A percentile compares a stretch with the other conserved stretches of the same genome.
phyloP scores from a whole-genome alignment of 352 stramenopile species.

The Blastocystis sp. region DNA sequence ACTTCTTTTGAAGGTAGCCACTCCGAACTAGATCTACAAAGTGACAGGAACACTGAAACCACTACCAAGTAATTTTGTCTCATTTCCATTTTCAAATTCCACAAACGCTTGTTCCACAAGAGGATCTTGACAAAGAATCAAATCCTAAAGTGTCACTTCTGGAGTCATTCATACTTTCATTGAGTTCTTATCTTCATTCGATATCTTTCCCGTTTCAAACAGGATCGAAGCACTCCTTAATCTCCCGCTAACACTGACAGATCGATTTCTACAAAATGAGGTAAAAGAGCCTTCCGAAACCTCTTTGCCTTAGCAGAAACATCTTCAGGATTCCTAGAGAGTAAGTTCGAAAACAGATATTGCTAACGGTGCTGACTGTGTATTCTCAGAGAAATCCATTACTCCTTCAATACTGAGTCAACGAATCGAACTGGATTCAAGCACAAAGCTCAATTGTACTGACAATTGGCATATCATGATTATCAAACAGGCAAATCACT shows the following conservation, averaged over 20 bases:
- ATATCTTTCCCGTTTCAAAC: conserved; percentile 63
- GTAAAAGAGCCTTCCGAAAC: neutral
- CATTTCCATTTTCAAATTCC: conserved; percentile 28
- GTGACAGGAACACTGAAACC: neutral
- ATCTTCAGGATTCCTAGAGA: neutral
- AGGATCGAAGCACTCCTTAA: conserved; percentile 50
- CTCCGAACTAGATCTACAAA: conserved; percentile 20
- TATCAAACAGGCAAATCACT: neutral
- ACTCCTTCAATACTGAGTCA: neutral
- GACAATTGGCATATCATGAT: neutral
- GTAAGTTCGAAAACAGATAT: neutral
- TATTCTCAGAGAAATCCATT: conserved; percentile 12
- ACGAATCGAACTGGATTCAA: conserved; percentile 15
- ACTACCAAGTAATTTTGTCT: conserved; percentile 35
- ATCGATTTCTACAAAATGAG: conserved; percentile 49
- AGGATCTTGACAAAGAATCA: conserved; percentile 64
- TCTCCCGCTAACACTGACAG: conserved; percentile 60
- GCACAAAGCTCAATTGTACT: neutral
- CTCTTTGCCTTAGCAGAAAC: neutral
- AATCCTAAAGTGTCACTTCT: conserved; percentile 3
- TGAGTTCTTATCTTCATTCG: conserved; percentile 57
- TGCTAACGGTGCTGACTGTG: neutral
- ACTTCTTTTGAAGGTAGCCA: conserved; percentile 64
- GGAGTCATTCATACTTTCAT: neutral
- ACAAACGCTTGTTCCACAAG: conserved; percentile 52